Evolutionary conservation across 208 protist species (phyloP).

Genomic region (Sergeia podlipaevii): DNA sequence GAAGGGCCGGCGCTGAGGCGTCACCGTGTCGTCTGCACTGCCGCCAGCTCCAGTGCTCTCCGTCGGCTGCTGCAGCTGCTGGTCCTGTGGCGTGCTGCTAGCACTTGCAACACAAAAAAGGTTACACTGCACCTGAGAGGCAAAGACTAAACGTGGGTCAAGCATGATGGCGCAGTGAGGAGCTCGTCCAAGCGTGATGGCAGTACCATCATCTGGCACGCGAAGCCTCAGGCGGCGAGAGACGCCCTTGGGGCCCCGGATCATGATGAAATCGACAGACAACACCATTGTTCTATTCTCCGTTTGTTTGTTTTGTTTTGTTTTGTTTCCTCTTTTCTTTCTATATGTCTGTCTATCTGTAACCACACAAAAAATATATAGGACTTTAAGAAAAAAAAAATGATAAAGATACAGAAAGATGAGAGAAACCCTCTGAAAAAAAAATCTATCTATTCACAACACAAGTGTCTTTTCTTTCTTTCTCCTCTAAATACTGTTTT

Average conservation of each 20-base stretch:
- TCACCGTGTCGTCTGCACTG: not conserved
- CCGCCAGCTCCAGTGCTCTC: not conserved
- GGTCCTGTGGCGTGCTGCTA: not conserved
- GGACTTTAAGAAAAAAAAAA: conserved; percentile 8
- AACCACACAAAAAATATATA: conserved; percentile 7
- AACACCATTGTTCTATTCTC: conserved; percentile 13
- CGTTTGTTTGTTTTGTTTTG: not conserved
- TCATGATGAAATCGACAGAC: conserved; percentile 45
- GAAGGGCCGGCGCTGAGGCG: not conserved
- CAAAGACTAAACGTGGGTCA: conserved; percentile 65
- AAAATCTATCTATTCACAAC: not conserved
- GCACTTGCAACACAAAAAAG: conserved; percentile 23
- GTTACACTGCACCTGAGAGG: conserved; percentile 79
- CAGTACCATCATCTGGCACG: conserved; percentile 38
- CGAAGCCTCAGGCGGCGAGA: conserved; percentile 36
- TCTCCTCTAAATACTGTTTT: not conserved
- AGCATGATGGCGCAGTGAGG: conserved; percentile 57
- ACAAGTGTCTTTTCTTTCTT: conserved; percentile 7
- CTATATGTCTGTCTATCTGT: conserved; percentile 1
- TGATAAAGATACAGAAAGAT: conserved; percentile 6
- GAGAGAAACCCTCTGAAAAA: not conserved
- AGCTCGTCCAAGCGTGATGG: conserved; percentile 58
- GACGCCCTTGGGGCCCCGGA: conserved; percentile 46
- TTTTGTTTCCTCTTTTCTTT: not conserved
- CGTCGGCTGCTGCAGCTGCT: not conserved